Evolutionary conservation across 129 eudicot genomes (phyloP), one percentile per base, ranked within the genome.

Genomic region (Arctium minus): DNA sequence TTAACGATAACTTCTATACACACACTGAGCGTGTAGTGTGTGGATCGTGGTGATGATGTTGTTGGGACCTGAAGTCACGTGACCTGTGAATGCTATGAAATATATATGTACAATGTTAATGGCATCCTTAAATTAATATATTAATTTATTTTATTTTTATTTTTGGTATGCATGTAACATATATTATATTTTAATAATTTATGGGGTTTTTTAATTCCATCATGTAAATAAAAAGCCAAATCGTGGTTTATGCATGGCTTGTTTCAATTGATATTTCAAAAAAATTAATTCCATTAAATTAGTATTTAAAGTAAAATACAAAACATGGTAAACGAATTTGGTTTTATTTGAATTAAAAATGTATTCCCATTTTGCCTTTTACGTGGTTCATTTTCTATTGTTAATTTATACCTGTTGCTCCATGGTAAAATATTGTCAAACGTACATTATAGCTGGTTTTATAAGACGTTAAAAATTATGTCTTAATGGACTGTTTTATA

Each of bases 61-160:
- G 31, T 84, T 84, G 79, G 80, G 87, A 84, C 87, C 71, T 84
- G 27, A 9, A 73, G 44, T 42, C 87, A 84, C 87, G 87, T 79
- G 87, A 84, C 80, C 48, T 84, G 72, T 70, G 33, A 7, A 22
- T 22, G 27, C 27, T 22, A 22, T 22, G 27, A 22, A 22, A 22
- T 22, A 22, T 22, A 22, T 22, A 22, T 22, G 27, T 22, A 22
- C 27, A 22, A 22, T 22, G 27, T 22, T 22, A 22, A 22, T 22
- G 27, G 27, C 27, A 22, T 22, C 27, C 27, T 22, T 35, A 1
- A 35, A 1, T 35, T 35, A 35, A 10, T 22, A 44, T 2, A 44
- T 44, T 44, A 11, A 2, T 60, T 4, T 17, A 17, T 56, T 56
- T 15, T 4, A 60, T 60, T 4, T 60, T 60, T 35, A 27, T 53